phyloP scores from a whole-genome alignment of 257 asterid species.

The Verbena officinalis region DNA sequence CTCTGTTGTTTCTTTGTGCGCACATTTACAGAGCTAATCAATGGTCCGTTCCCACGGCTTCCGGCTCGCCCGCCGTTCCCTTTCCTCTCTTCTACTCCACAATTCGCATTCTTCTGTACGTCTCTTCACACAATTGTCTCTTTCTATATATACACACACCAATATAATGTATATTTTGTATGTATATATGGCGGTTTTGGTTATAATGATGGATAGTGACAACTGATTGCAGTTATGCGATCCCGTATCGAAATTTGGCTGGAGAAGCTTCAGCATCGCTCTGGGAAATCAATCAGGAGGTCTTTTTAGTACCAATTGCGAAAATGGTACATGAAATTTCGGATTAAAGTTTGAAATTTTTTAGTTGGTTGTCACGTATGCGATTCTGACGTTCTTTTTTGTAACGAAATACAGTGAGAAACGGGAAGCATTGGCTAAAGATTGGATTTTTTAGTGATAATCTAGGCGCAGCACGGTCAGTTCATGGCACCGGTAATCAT shows the following conservation, averaged over 20 bases:
- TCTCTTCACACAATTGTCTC: neutral
- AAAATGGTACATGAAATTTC: conserved; percentile 47
- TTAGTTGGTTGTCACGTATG: neutral
- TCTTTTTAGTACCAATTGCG: conserved; percentile 36
- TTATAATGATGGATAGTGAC: neutral
- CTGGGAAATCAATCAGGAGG: conserved; percentile 41
- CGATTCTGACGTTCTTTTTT: conserved; percentile 17
- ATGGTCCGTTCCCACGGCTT: conserved; percentile 62
- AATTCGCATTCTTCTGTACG: conserved; percentile 27
- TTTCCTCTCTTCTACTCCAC: conserved; percentile 40
- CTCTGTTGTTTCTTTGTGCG: conserved; percentile 3
- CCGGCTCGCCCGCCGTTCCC: conserved; percentile 63
- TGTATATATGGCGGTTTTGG: neutral
- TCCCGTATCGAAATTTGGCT: conserved; percentile 37
- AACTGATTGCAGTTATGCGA: conserved; percentile 46
- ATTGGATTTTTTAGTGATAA: conserved; percentile 26
- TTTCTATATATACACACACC: neutral
- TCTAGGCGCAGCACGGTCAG: conserved; percentile 40
- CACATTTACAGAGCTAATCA: conserved; percentile 26
- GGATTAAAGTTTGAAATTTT: neutral
- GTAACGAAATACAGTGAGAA: conserved; percentile 34
- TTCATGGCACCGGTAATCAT: conserved; percentile 77
- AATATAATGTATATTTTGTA: neutral
- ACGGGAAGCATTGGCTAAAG: conserved; percentile 35
- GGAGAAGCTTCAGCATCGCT: conserved; percentile 49